These are phyloP conservation scores for Dryas octopetala DNA, from an alignment of 306 rosid genomes.

Conservation along the genomic window DNA sequence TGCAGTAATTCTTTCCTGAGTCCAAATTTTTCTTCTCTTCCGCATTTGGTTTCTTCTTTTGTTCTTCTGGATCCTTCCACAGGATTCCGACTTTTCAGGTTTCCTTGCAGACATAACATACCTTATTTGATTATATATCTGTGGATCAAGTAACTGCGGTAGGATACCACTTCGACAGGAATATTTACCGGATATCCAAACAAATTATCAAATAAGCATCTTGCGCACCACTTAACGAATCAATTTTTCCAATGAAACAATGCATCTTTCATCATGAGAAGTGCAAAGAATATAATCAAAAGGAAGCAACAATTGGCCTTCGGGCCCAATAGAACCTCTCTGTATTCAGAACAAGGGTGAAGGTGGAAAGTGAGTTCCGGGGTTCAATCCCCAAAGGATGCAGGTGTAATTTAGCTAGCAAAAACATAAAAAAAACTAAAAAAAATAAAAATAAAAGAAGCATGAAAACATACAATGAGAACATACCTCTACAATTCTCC, in stretches of 20 bases:
- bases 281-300: not conserved
- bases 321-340: not conserved
- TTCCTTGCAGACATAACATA: not conserved
- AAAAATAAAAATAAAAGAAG: not conserved
- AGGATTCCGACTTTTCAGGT: not conserved
- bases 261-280: not conserved
- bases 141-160: not conserved
- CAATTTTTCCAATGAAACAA: not conserved
- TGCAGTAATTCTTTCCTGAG: not conserved
- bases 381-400: not conserved
- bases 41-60: not conserved
- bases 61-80: not conserved
- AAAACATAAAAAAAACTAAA: not conserved
- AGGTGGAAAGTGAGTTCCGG: not conserved
- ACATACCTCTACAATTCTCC: slow-evolving; percentile 96
- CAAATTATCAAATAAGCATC: not conserved
- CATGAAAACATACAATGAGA: not conserved
- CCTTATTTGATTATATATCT: not conserved
- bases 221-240: not conserved
- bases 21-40: not conserved
- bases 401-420: not conserved
- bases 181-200: not conserved
- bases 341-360: not conserved
- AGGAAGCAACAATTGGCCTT: not conserved
- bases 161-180: not conserved